Percentiles rank a stretch among this genome's conserved stretches.
Conservation (phyloP, 2,329 filamentous ascomycete species). For the Aspergillus udagawae region DNA sequence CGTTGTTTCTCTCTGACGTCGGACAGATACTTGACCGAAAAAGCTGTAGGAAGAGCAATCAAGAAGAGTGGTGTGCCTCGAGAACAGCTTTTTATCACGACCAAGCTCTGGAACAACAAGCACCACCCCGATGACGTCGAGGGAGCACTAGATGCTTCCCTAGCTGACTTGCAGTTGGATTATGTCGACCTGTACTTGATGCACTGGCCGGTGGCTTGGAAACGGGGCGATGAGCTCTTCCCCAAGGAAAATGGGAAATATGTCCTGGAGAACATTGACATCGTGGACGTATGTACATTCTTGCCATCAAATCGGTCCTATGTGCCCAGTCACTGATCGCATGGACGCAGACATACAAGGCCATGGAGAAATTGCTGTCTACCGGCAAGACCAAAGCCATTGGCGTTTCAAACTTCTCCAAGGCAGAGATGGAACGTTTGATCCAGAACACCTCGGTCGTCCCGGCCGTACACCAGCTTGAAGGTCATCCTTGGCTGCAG, state of each 20-base stretch:
- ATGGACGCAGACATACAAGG: slow-evolving; percentile 45
- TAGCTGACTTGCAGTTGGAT: slow-evolving; percentile 60
- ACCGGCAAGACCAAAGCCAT: slow-evolving; percentile 48
- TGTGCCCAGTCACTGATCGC: background rate
- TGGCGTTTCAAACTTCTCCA: slow-evolving; percentile 51
- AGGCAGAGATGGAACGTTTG: slow-evolving; percentile 46
- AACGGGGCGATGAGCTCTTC: slow-evolving; percentile 44
- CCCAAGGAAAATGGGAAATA: slow-evolving; percentile 46
- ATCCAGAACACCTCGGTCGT: slow-evolving; percentile 43
- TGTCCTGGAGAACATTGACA: slow-evolving; percentile 44
- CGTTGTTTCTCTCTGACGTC: slow-evolving; percentile 3
- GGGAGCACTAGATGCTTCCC: slow-evolving; percentile 56
- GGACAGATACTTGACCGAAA: slow-evolving; percentile 58
- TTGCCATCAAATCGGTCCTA: background rate
- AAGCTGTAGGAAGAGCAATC: slow-evolving; percentile 62
- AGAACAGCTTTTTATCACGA: slow-evolving; percentile 62
- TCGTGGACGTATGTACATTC: slow-evolving; percentile 41
- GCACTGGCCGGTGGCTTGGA: slow-evolving; percentile 60
- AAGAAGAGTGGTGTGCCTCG: slow-evolving; percentile 61
- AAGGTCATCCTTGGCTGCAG: slow-evolving; percentile 52
- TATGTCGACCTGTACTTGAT: slow-evolving; percentile 70
- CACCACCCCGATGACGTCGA: slow-evolving; percentile 61
- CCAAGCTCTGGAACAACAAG: slow-evolving; percentile 64
- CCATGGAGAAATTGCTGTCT: slow-evolving; percentile 43
- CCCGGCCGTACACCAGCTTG: slow-evolving; percentile 50